phyloP scores from a whole-genome alignment of 148 eudicot genomes.

The Tetragonia tetragonoides region DNA sequence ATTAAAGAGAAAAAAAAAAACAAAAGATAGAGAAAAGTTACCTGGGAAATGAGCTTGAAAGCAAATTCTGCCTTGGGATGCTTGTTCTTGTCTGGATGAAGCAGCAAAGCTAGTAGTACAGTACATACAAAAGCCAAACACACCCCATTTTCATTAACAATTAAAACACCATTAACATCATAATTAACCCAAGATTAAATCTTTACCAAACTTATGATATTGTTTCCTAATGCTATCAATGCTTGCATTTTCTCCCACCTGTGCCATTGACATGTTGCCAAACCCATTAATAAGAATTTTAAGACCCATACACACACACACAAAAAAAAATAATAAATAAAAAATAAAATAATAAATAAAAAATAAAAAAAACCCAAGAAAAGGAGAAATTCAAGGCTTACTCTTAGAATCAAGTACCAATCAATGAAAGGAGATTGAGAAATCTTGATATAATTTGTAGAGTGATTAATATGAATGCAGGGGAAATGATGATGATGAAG shows the following conservation, averaged over 20 bases:
- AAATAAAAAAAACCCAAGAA: not conserved
- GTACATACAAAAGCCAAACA: not conserved
- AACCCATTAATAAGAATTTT: not conserved
- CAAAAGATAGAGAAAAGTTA: not conserved
- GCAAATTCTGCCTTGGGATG: constrained; percentile 83
- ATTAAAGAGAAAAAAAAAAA: not conserved
- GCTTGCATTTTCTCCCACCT: constrained; percentile 71
- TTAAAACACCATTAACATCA: not conserved
- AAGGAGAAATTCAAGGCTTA: constrained; percentile 21
- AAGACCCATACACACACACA: no score
- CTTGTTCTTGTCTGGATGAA: constrained; percentile 87
- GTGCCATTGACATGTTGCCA: not conserved
- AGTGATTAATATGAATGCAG: constrained; percentile 21
- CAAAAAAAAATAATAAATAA: not conserved
- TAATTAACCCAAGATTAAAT: not conserved
- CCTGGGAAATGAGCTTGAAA: constrained; percentile 84
- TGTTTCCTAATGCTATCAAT: constrained; percentile 51
- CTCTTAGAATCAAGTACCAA: constrained; percentile 67
- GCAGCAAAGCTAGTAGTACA: constrained; percentile 48
- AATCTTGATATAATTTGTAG: constrained; percentile 13
- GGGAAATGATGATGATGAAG: not conserved
- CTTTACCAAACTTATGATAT: constrained; percentile 65
- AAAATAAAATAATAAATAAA: not conserved
- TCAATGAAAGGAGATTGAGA: constrained; percentile 40
- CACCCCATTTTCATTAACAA: not conserved